Conservation (phyloP, 139 green algal genomes). For the Nannochloris sp. region DNA sequence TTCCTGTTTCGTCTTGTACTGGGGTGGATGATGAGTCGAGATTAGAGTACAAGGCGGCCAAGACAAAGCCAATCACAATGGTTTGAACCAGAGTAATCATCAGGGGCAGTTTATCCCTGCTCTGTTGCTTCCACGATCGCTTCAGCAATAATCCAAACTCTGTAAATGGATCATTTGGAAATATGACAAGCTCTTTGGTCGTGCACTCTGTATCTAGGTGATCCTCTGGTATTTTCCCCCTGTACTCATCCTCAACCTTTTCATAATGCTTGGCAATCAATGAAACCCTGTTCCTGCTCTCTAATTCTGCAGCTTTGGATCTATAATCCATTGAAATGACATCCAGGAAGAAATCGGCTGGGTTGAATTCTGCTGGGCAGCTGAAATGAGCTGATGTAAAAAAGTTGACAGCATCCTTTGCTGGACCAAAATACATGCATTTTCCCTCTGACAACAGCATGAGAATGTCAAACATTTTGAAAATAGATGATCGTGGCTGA, state of each 20-base stretch:
- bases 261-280: conserved; percentile 8
- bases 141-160: conserved; percentile 18
- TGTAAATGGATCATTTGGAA: conserved; percentile 10
- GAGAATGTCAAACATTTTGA: conserved; percentile 35
- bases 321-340: conserved; percentile 20
- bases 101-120: conserved; percentile 1
- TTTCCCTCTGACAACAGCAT: conserved; percentile 29
- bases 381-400: conserved; percentile 17
- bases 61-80: conserved; percentile 25
- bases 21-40: conserved; percentile 16
- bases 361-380: conserved; percentile 33
- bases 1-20: conserved; percentile 10
- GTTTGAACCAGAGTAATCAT: conserved; percentile 12
- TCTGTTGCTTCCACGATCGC: conserved; percentile 7
- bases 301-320: conserved; percentile 11
- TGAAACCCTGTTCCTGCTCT: conserved; percentile 14
- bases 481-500: conserved; percentile 38
- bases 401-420: conserved; percentile 13
- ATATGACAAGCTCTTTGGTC: neutral
- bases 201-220: neutral
- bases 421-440: conserved; percentile 30
- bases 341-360: conserved; percentile 45
- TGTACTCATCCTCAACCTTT: neutral
- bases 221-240: neutral
- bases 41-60: conserved; percentile 33